These are phyloP conservation scores for Russula vinacea DNA, from an alignment of 768 basidiomycete species.

Conservation along the genomic window DNA sequence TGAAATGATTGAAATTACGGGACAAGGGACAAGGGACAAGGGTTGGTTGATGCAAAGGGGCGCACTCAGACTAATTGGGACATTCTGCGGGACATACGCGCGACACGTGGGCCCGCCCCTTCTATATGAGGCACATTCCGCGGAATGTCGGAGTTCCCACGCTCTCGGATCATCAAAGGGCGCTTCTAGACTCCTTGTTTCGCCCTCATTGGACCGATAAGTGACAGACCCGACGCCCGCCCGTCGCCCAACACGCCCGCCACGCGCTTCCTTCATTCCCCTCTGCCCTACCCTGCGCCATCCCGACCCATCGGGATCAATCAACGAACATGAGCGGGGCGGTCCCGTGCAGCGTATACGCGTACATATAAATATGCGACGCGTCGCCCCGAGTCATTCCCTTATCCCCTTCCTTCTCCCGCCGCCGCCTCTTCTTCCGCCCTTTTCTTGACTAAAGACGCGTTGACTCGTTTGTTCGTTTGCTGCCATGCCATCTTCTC, in stretches of 20 bases:
- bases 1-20: too few species aligned
- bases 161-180: background rate
- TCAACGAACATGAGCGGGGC: conserved; percentile 5
- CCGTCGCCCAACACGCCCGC: background rate
- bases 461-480: conserved; percentile 17
- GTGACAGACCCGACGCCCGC: background rate
- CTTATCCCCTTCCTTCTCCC: background rate
- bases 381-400: conserved; percentile 12
- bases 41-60: background rate
- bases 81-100: too few species aligned
- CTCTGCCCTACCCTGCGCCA: conserved; percentile 16
- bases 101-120: background rate
- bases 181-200: background rate
- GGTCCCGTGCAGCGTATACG: background rate
- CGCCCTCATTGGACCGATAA: conserved; percentile 12
- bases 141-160: background rate
- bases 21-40: too few species aligned
- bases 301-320: background rate
- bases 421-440: background rate
- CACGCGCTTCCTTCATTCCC: background rate
- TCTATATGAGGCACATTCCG: conserved; percentile 13
- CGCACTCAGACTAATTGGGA: conserved; percentile 4
- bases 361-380: conserved; percentile 14
- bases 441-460: background rate
- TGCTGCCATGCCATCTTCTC: conserved; percentile 15